Conservation (phyloP, 495 filamentous ascomycete species). For the Xylaria sp. region DNA sequence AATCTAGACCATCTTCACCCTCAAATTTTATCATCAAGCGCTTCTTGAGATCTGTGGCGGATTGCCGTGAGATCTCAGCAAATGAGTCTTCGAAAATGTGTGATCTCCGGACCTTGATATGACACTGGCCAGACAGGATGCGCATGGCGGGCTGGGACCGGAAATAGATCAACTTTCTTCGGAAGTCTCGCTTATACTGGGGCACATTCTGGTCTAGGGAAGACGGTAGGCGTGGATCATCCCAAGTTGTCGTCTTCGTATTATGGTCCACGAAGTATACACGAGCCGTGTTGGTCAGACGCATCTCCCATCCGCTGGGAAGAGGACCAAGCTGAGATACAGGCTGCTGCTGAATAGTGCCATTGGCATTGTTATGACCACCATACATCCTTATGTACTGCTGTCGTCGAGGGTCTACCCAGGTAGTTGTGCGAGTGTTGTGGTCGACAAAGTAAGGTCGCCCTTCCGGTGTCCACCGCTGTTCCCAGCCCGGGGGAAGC, state of each 20-base stretch:
- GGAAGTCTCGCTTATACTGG: constrained; percentile 99
- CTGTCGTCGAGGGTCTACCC: constrained; percentile 98
- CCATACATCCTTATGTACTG: constrained; percentile 99
- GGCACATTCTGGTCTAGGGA: constrained; percentile 98
- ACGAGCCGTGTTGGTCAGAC: constrained; percentile 94
- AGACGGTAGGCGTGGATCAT: constrained; percentile 92
- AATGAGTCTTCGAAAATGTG: constrained; percentile 99
- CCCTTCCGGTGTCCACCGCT: constrained; percentile 92
- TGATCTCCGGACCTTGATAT: constrained; percentile 94
- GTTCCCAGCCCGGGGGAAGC: constrained; percentile 95
- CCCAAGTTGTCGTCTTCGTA: constrained; percentile 99
- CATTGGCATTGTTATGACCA: constrained; percentile 75
- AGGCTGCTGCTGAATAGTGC: constrained; percentile 94
- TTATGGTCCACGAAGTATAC: constrained; percentile 99
- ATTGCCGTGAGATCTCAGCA: constrained; percentile 96
- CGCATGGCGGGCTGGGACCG: constrained; percentile 95
- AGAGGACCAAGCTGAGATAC: constrained; percentile 97
- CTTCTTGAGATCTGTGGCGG: constrained; percentile 96
- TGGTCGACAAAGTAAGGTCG: constrained; percentile 98
- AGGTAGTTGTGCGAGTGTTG: constrained; percentile 97
- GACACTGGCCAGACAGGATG: constrained; percentile 94
- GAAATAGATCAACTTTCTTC: constrained; percentile 98
- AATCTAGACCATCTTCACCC: constrained; percentile 96
- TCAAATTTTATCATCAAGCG: constrained; percentile 99
- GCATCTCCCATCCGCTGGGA: constrained; percentile 99